phyloP scores from a whole-genome alignment of 1,284 basidiomycete species.

The Phaffia rhodozyma region DNA sequence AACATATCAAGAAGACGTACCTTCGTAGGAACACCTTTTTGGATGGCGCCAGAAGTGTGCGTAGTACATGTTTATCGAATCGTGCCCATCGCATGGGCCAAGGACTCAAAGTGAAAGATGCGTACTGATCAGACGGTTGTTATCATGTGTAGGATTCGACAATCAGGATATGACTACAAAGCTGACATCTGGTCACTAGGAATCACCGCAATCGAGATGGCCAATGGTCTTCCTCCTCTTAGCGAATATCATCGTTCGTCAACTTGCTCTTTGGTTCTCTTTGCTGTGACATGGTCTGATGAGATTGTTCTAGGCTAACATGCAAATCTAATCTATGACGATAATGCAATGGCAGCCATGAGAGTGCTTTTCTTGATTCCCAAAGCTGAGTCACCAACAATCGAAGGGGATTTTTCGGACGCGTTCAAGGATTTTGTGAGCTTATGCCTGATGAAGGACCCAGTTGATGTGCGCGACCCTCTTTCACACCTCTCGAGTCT shows the following conservation, averaged over 20 bases:
- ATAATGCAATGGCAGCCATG: slow-evolving; percentile 43
- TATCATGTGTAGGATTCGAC: slow-evolving; percentile 49
- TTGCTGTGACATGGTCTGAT: neutral
- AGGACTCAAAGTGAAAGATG: no score
- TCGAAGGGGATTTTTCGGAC: slow-evolving; percentile 72
- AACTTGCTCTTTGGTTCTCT: neutral
- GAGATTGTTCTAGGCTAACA: neutral
- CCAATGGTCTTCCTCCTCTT: slow-evolving; percentile 83
- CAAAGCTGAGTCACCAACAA: slow-evolving; percentile 69
- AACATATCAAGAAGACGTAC: slow-evolving; percentile 73
- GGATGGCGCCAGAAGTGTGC: slow-evolving; percentile 30
- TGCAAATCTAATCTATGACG: neutral
- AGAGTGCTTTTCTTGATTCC: slow-evolving; percentile 87
- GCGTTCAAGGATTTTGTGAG: slow-evolving; percentile 89
- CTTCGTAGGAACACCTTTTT: slow-evolving; percentile 91
- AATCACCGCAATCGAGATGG: slow-evolving; percentile 90
- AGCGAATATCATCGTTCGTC: slow-evolving; percentile 57
- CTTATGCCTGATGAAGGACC: slow-evolving; percentile 85
- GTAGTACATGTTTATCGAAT: neutral
- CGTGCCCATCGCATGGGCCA: neutral
- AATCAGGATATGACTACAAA: slow-evolving; percentile 91
- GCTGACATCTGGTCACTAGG: slow-evolving; percentile 96
- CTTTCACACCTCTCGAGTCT: neutral
- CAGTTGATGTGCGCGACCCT: slow-evolving; percentile 48
- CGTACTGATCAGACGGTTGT: neutral